A percentile compares a stretch with the other conserved stretches of the same genome.
Evolutionary conservation across 768 basidiomycete genomes (phyloP).

Genomic region (Asterophora lycoperdoides): DNA sequence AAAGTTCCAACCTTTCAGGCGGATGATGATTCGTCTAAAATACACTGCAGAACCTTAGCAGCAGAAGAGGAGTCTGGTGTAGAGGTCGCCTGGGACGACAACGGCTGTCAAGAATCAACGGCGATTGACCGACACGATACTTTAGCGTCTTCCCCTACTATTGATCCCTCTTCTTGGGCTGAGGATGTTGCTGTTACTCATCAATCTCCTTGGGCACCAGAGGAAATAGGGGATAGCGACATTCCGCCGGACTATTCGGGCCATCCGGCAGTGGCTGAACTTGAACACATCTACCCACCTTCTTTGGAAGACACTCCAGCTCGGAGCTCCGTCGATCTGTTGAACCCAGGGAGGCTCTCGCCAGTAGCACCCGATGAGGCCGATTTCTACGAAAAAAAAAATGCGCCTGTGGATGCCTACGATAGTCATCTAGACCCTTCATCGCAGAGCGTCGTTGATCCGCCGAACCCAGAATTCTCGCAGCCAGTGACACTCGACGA

Average conservation of each 20-base stretch:
- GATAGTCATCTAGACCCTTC: neutral
- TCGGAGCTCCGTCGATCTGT: neutral
- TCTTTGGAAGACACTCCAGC: neutral
- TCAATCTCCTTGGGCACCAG: neutral
- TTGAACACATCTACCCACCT: neutral
- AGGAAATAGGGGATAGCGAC: neutral
- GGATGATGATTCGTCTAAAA: neutral
- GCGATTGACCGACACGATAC: neutral
- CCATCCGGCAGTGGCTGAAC: neutral
- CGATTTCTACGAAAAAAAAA: neutral
- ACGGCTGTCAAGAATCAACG: neutral
- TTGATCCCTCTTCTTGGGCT: neutral
- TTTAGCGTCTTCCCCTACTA: no score
- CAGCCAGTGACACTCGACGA: no score
- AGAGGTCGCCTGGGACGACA: no score
- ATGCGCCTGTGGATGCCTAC: neutral
- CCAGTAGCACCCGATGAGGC: neutral
- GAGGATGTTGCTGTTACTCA: neutral
- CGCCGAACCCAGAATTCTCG: slow-evolving; percentile 1
- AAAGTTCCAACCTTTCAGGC: neutral
- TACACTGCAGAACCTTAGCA: neutral
- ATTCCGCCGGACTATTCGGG: neutral
- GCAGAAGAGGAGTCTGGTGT: neutral
- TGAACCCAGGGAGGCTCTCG: neutral
- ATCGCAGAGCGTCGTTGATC: slow-evolving; percentile 3